Conservation (phyloP, 192 early-diverging fungal species). For the Entophlyctis helioformis region DNA sequence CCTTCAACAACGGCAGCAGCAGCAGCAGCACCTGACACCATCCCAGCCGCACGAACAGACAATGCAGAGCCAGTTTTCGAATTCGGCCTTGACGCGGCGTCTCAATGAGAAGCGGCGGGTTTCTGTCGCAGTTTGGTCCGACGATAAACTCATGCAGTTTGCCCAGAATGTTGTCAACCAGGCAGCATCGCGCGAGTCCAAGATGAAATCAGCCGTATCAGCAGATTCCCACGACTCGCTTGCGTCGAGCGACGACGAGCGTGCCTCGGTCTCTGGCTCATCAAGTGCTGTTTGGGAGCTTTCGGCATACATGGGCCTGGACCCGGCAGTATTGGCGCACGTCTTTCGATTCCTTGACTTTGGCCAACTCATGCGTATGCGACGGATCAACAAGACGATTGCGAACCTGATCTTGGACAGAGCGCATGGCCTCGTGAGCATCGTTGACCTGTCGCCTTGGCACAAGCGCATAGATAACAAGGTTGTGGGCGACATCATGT, state of each 20-base stretch:
- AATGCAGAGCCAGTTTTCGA: no score
- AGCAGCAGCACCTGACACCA: no score
- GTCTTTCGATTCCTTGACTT: constrained; percentile 39
- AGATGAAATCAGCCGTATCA: constrained; percentile 1
- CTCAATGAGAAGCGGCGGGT: constrained; percentile 44
- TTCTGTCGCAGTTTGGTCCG: constrained; percentile 71
- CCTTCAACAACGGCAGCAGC: no score
- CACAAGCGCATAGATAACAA: constrained; percentile 51
- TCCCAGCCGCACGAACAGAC: no score
- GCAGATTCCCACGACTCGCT: no score
- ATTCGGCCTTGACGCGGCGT: no score
- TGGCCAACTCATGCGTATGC: constrained; percentile 21
- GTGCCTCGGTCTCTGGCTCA: not conserved
- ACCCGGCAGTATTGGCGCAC: constrained; percentile 10
- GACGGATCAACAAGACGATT: constrained; percentile 30
- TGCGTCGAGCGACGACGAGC: constrained; percentile 1
- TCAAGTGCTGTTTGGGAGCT: no score
- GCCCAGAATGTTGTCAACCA: constrained; percentile 36
- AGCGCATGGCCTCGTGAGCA: constrained; percentile 19
- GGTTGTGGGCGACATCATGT: constrained; percentile 13
- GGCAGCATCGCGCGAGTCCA: not conserved
- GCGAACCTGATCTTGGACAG: constrained; percentile 26
- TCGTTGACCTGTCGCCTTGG: constrained; percentile 42
- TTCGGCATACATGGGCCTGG: constrained; percentile 8
- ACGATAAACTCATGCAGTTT: constrained; percentile 53